These are phyloP conservation scores for Tausonia pullulans DNA, from an alignment of 1,284 basidiomycete genomes.

Conservation along the genomic window DNA sequence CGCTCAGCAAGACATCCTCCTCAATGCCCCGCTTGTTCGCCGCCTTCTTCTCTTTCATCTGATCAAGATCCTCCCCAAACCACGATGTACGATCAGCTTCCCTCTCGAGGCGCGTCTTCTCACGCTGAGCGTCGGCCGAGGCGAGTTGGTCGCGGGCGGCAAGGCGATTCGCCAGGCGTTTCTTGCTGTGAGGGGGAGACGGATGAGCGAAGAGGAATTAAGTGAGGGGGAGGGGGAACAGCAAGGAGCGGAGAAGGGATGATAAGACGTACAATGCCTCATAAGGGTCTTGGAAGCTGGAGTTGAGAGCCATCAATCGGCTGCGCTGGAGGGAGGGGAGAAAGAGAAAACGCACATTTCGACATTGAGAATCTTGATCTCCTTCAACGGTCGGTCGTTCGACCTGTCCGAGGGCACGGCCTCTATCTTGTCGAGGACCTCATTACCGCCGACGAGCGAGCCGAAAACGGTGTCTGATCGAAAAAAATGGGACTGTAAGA, in stretches of 20 bases:
- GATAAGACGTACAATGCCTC: constrained; percentile 25
- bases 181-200: constrained; percentile 22
- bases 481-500: not conserved
- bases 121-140: constrained; percentile 29
- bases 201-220: too few relatives aligned
- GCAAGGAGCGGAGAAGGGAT: too few relatives aligned
- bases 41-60: constrained; percentile 24
- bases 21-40: constrained; percentile 25
- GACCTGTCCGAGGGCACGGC: constrained; percentile 65
- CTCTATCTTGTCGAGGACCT: constrained; percentile 75
- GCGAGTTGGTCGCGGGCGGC: constrained; percentile 30
- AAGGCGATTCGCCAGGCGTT: constrained; percentile 31
- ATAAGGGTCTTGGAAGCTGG: constrained; percentile 39
- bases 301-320: not conserved
- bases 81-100: constrained; percentile 38
- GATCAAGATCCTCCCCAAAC: constrained; percentile 35
- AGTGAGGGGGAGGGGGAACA: too few relatives aligned
- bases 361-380: constrained; percentile 45
- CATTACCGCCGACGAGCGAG: constrained; percentile 86
- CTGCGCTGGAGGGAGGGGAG: not conserved
- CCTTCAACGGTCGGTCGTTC: constrained; percentile 73
- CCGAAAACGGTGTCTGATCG: constrained; percentile 75
- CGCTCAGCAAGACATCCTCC: constrained; percentile 22
- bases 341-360: constrained; percentile 26
- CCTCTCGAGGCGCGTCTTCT: constrained; percentile 30